These are phyloP conservation scores for Alternaria longipes DNA, from an alignment of 2,329 filamentous ascomycete genomes.

Conservation along the genomic window DNA sequence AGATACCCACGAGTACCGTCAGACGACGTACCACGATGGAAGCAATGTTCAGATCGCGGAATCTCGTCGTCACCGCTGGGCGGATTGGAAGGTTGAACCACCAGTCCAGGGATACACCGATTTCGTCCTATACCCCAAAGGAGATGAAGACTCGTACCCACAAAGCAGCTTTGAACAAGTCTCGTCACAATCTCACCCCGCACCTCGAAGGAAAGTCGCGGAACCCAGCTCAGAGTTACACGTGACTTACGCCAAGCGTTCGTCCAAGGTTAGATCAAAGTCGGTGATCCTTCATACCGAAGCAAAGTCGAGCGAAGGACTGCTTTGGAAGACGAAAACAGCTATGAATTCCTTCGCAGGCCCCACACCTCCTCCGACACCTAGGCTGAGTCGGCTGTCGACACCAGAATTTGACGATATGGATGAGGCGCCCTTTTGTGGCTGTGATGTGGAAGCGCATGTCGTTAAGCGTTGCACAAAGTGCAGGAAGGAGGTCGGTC, in stretches of 20 bases:
- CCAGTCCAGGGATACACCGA: constrained; percentile 9
- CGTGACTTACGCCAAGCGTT: constrained; percentile 20
- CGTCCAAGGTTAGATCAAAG: constrained; percentile 21
- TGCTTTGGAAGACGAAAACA: neutral
- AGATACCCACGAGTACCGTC: constrained; percentile 25
- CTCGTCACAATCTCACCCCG: neutral
- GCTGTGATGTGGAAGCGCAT: constrained; percentile 34
- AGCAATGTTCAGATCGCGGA: constrained; percentile 35
- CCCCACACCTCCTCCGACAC: constrained; percentile 42
- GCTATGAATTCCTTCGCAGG: neutral
- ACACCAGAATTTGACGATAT: constrained; percentile 47
- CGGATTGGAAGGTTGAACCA: constrained; percentile 4
- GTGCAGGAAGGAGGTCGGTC: constrained; percentile 21
- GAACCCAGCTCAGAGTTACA: constrained; percentile 11
- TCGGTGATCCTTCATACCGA: constrained; percentile 27
- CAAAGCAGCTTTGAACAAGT: neutral
- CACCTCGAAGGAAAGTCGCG: neutral
- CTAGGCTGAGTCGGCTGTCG: constrained; percentile 39
- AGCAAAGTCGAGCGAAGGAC: constrained; percentile 1
- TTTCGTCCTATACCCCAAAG: constrained; percentile 12
- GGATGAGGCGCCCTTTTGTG: constrained; percentile 43
- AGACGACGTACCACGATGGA: constrained; percentile 38
- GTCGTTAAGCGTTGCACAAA: constrained; percentile 29
- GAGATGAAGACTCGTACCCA: neutral
- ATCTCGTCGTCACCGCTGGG: constrained; percentile 32